phyloP scores from a whole-genome alignment of 2,329 filamentous ascomycete species.

The Xylaria sp. region DNA sequence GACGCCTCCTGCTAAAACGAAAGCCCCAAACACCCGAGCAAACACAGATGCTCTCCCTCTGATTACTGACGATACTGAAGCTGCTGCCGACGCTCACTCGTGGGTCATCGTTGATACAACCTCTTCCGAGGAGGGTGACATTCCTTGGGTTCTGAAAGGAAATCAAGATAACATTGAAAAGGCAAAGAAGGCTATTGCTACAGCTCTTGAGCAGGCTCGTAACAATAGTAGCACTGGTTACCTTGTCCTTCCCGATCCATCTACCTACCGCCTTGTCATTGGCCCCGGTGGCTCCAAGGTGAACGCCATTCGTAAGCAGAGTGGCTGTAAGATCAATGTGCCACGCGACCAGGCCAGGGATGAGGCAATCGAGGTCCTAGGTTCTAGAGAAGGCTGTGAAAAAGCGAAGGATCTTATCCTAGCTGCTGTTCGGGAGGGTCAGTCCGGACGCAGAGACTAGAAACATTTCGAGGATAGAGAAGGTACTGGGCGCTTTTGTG shows the following conservation, averaged over 20 bases:
- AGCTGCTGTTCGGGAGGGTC: slow-evolving; percentile 74
- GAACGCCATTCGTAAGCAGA: slow-evolving; percentile 89
- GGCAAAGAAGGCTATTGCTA: slow-evolving; percentile 75
- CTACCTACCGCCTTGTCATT: slow-evolving; percentile 88
- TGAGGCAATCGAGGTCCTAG: slow-evolving; percentile 91
- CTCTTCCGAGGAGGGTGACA: slow-evolving; percentile 70
- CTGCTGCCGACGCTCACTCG: slow-evolving; percentile 70
- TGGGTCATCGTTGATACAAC: slow-evolving; percentile 78
- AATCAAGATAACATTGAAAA: slow-evolving; percentile 78
- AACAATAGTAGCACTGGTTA: slow-evolving; percentile 80
- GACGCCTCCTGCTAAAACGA: slow-evolving; percentile 72
- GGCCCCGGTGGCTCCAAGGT: slow-evolving; percentile 89
- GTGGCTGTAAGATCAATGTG: slow-evolving; percentile 91
- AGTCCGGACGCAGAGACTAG: slow-evolving; percentile 40
- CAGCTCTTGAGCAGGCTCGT: slow-evolving; percentile 73
- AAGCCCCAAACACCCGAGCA: slow-evolving; percentile 56
- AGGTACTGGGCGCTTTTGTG: background rate
- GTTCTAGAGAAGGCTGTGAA: slow-evolving; percentile 79
- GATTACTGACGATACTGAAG: slow-evolving; percentile 83
- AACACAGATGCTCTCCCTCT: slow-evolving; percentile 76
- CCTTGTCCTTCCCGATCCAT: slow-evolving; percentile 86
- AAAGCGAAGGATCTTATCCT: slow-evolving; percentile 88
- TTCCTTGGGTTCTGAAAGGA: slow-evolving; percentile 90
- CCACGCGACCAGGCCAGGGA: slow-evolving; percentile 76
- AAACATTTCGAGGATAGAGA: slow-evolving; percentile 7